A percentile compares a stretch with the other conserved stretches of the same genome.
These are phyloP conservation scores for Talaromyces funiculosus DNA, from an alignment of 2,329 filamentous ascomycete species.

Conservation along the genomic window DNA sequence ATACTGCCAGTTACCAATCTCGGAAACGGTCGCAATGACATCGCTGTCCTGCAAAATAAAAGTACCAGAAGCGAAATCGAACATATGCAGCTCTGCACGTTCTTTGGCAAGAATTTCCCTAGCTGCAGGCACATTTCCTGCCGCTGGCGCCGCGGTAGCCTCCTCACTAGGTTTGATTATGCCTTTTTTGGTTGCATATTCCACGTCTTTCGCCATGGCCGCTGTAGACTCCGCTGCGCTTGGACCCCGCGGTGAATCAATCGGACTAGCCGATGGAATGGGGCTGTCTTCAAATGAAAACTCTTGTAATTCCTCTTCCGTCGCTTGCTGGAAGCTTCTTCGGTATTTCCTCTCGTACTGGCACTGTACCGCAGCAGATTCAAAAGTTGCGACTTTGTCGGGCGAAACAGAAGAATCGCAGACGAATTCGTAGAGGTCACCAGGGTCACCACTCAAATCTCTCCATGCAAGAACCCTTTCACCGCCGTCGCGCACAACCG, in stretches of 20 bases:
- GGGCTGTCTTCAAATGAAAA: constrained; percentile 69
- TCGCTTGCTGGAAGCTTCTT: constrained; percentile 71
- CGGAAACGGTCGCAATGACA: constrained; percentile 73
- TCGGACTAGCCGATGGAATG: constrained; percentile 56
- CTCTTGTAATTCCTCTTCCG: constrained; percentile 70
- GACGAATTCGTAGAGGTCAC: constrained; percentile 96
- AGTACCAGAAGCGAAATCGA: constrained; percentile 79
- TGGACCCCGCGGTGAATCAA: constrained; percentile 39
- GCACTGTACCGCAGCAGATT: constrained; percentile 78
- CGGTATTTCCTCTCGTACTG: constrained; percentile 97
- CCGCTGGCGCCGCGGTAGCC: constrained; percentile 56
- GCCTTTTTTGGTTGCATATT: constrained; percentile 38
- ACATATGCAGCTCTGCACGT: constrained; percentile 81
- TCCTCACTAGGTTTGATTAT: constrained; percentile 35
- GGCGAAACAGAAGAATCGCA: constrained; percentile 70
- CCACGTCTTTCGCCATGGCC: constrained; percentile 42
- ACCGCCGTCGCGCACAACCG: constrained; percentile 71
- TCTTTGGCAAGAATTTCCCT: constrained; percentile 70
- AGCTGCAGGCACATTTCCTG: constrained; percentile 58
- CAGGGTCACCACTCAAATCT: constrained; percentile 86
- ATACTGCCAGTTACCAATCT: constrained; percentile 88
- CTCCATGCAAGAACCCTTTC: constrained; percentile 90
- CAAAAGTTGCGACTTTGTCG: constrained; percentile 71
- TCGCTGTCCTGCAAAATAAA: constrained; percentile 74
- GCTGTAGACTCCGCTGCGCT: constrained; percentile 38